Base-by-base conservation (phyloP, 345 rosid genomes). In the Schrenkiella parvula region DNA sequence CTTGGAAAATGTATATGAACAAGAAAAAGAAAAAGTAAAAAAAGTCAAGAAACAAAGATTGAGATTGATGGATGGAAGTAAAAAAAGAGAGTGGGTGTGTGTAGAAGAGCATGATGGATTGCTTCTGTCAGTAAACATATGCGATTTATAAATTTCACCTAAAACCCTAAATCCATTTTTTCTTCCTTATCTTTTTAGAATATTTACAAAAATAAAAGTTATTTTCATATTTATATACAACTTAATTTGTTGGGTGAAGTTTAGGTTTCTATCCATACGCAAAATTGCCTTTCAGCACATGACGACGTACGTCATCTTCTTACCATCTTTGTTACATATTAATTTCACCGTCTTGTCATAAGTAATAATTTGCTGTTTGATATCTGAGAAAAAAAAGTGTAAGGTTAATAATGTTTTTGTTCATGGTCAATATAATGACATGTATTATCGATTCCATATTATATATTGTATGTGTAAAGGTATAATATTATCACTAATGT, bases 61-160 rank as follows among this genome's bases (percentile, higher is more conserved):
- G 46, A 70, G 75, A 69, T 64, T 76, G 75, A 76, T 76, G 76
- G 75, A 63, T 56, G 72, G 62, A 58, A 64, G 61, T 44, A 46
- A 70, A 64, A 70, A 57, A 61, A 70, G 72, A 65, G 44, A 29
- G 75, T 62, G 72, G 56, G 58, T 52, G 32, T 68, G 56, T 64
- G 39, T 46, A 21, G 35, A 70, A 70, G 76, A 47, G 80, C 66
- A 70, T 56, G 76, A 70, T 66, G 34, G 76, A 57, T 76, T 76
- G 80, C 80, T 76, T 70, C 80, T 76, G 80, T 76, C 80, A 76
- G 80, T 76, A 17, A 50, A 55, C 80, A 76, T 76, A 76, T 76
- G 66, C 28, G 43, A 47, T 76, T 46, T 47, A 14, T 62, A 53
- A 0, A 63, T 54, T 66, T 37, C 52, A 76, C 54, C 50, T 55